Evolutionary conservation across 192 early-diverging fungal genomes (phyloP), one percentile per base, ranked within the genome.

Genomic region (Entomortierella beljakovae): DNA sequence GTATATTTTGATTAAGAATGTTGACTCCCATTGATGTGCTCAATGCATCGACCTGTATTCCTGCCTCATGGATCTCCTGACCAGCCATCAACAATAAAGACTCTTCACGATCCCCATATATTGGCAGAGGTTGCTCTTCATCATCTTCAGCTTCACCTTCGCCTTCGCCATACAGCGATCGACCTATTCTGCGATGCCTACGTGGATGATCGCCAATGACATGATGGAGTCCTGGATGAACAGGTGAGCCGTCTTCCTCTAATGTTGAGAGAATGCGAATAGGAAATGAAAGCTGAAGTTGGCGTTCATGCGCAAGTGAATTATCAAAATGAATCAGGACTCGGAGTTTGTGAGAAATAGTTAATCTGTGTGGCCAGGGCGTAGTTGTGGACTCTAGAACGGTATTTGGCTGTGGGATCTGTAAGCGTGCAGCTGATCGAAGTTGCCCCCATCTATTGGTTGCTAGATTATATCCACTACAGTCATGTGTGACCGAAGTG

Each of bases 221-320:
- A 43, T 52, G 53, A 29, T 46, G 8, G 22, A 52, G 22, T n/a
- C 55, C 57, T 3, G 51, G 65, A 32, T 68, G 73, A 9, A 76
- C 65, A 10, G 73, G 73, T 1, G 46, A 37, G 3, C 65, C 65
- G 2, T 68, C 50, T 5, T 31, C 34, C 1, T 55, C 33, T 3
- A 76, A 29, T 1, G 53, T 61, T 11, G 73, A 65, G 22, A 63
- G 73, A 20, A 76, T 68, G 9, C 15, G 8, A 1, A 76, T 68
- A 1, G 73, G 65, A 54, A 76, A 76, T 0, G 73, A 76, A 5
- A 76, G 60, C 35, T 76, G 73, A 16, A 76, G 64, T 42, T 68
- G 59, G 9, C 64, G 64, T 23, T 76, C 73, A 9, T 62, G 61
- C 50, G 26, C 3, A 16, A n/a, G 28, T 1, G 23, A 32, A 26